Base-by-base conservation (phyloP, 345 rosid genomes). In the Excoecaria cochinchinensis region DNA sequence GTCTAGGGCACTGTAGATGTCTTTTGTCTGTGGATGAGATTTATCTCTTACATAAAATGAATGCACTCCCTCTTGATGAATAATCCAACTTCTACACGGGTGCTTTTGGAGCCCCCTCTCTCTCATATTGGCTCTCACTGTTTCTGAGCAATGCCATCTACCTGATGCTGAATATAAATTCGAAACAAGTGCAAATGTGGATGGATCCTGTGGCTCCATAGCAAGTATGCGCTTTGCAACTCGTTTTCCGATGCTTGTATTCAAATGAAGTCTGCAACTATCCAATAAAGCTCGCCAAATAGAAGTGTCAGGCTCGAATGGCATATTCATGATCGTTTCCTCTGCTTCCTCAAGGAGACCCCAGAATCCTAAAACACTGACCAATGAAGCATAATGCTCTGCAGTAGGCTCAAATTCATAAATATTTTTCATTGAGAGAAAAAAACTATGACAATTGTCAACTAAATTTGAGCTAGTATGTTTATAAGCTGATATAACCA, bases 161-260 rank as follows among this genome's bases (percentile, higher is more conserved):
- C 99, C 97, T 8, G 95, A 90, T 57, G 97, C 90, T n/a, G 97
- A 88, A 82, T 92, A 92, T 62, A 92, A 84, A 81, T 95, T 95
- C 75, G 97, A 86, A 3, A 89, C 77, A 47, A 95, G 94, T 36
- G 87, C 82, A 76, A 80, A 91, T 0, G 91, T 89, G n/a, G 94
- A 87, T 9, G 97, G 89, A 74, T 76, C 92, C 8, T 77, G 86
- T 0, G 95, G 95, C 65, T 88, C 82, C 77, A 77, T 80, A 0
- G 85, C 79, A 59, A 92, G 81, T 69, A 92, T 74, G 14, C 60
- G 90, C 84, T 86, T 92, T 21, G 87, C 82, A 40, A 83, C 85
- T 6, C 88, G 82, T 80, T 86, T 91, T 1, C 90, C 95, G 0
- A 88, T 80, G 63, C 65, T 80, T n/a, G 87, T 70, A 76, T 90